Conservation (phyloP, 2,329 filamentous ascomycete genomes). For the Knufia fluminis region DNA sequence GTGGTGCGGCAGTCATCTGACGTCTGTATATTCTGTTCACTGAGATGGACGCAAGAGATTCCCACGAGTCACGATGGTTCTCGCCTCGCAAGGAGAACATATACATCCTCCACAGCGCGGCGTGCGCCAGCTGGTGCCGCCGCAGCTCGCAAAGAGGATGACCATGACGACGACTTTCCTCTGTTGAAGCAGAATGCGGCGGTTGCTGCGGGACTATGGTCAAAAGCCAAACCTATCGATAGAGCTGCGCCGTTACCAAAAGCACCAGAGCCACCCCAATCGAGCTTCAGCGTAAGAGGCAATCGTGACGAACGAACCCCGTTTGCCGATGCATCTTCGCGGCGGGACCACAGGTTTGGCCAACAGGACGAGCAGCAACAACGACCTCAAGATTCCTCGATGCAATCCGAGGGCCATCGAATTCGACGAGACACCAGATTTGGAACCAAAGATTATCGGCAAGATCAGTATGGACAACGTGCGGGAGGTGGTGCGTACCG, state of each 20-base stretch:
- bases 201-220: background rate
- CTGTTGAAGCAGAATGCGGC: slow-evolving; percentile 9
- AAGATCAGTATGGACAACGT: too few relatives aligned
- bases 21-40: slow-evolving; percentile 32
- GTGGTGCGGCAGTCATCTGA: slow-evolving; percentile 31
- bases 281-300: background rate
- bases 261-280: slow-evolving; percentile 3
- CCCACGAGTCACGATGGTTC: slow-evolving; percentile 17
- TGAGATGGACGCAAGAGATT: slow-evolving; percentile 22
- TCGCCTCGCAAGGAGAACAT: slow-evolving; percentile 26
- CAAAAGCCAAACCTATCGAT: slow-evolving; percentile 15
- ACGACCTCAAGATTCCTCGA: too few relatives aligned
- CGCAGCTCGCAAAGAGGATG: background rate
- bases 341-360: too few relatives aligned
- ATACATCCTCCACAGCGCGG: slow-evolving; percentile 26
- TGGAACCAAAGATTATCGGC: too few relatives aligned
- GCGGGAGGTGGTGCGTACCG: background rate
- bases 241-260: slow-evolving; percentile 15
- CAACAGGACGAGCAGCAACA: too few relatives aligned
- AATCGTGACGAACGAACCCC: background rate
- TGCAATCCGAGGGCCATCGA: slow-evolving; percentile 10
- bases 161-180: slow-evolving; percentile 5
- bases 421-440: slow-evolving; percentile 7
- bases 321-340: too few relatives aligned
- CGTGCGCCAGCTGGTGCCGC: slow-evolving; percentile 25